Conservation (phyloP, 768 basidiomycete species). For the Kwoniella shandongensis region DNA sequence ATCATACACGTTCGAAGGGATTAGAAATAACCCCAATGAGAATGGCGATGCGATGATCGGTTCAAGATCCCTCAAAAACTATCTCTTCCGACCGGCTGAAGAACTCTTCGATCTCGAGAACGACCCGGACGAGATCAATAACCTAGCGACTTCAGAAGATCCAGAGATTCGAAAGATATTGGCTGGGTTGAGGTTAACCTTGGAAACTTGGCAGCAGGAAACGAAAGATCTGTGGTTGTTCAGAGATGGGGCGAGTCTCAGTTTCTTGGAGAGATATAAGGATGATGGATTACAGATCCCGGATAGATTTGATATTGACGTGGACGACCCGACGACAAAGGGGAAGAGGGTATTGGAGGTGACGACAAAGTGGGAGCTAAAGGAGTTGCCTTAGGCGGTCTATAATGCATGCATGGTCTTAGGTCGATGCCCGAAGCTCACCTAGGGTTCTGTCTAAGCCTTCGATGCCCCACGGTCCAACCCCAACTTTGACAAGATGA, state of each 20-base stretch:
- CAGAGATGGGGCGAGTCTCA: conserved; percentile 18
- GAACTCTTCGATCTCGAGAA: conserved; percentile 28
- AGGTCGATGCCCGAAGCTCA: no score
- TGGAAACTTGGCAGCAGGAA: conserved; percentile 24
- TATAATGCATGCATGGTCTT: no score
- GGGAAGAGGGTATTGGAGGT: no score
- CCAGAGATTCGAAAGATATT: conserved; percentile 8
- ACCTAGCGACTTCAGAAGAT: conserved; percentile 17
- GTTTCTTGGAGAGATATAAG: not conserved
- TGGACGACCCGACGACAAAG: no score
- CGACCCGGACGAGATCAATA: conserved; percentile 26
- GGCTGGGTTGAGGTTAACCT: conserved; percentile 3
- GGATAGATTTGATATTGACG: no score
- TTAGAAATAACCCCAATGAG: conserved; percentile 2
- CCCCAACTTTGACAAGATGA: not conserved
- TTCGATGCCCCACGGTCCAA: no score
- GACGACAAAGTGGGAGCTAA: no score
- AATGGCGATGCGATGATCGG: conserved; percentile 14
- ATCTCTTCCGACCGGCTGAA: conserved; percentile 23
- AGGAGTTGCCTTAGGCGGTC: no score
- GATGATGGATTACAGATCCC: no score
- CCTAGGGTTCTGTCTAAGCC: no score
- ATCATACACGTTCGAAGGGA: conserved; percentile 17
- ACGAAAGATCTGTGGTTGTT: conserved; percentile 30
- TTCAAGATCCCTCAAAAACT: conserved; percentile 14